Conservation (phyloP, 108 stramenopile genomes). For the Cyclotella baltica region DNA sequence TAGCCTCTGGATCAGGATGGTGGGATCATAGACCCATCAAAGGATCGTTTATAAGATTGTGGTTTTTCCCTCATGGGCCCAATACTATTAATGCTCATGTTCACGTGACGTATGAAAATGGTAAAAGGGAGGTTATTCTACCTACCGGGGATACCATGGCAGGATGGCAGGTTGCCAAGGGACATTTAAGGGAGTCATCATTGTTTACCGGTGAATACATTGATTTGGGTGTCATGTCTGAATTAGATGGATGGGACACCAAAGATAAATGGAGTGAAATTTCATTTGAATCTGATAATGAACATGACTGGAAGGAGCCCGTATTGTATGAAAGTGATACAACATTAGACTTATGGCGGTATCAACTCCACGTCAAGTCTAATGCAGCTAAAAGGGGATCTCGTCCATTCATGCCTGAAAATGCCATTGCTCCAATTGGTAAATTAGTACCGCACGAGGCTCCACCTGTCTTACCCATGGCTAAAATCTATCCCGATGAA, state of each 20-base stretch:
- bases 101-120: slow-evolving; percentile 44
- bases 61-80: slow-evolving; percentile 43
- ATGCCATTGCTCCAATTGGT: slow-evolving; percentile 50
- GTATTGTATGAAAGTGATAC: slow-evolving; percentile 45
- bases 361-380: slow-evolving; percentile 40
- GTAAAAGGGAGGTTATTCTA: slow-evolving; percentile 36
- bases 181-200: slow-evolving; percentile 50
- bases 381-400: slow-evolving; percentile 8
- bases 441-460: slow-evolving; percentile 42
- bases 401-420: slow-evolving; percentile 5
- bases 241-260: slow-evolving; percentile 52
- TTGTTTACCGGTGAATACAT: slow-evolving; percentile 58
- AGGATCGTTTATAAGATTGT: slow-evolving; percentile 45
- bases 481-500: slow-evolving; percentile 45
- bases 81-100: slow-evolving; percentile 50
- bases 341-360: slow-evolving; percentile 48
- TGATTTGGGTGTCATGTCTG: slow-evolving; percentile 40
- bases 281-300: not conserved
- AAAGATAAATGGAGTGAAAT: slow-evolving; percentile 23
- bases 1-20: slow-evolving; percentile 56
- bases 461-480: slow-evolving; percentile 52
- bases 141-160: slow-evolving; percentile 40
- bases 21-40: slow-evolving; percentile 60
- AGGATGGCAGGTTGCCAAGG: slow-evolving; percentile 54
- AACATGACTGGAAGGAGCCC: slow-evolving; percentile 38